Base-by-base conservation (phyloP, 805 yeast species). In the Saturnispora serradocipensis region DNA sequence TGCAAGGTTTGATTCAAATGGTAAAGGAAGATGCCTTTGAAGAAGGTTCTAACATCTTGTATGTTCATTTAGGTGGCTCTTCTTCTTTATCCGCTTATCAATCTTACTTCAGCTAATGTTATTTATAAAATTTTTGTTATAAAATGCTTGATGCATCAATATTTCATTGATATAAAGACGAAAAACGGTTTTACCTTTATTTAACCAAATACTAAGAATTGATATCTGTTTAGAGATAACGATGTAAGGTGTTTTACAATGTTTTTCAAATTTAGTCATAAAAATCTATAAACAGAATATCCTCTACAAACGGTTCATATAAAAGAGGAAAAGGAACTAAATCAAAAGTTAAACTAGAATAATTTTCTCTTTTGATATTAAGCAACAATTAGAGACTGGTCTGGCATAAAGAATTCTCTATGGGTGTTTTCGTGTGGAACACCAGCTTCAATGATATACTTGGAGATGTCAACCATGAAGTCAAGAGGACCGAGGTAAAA, bases 21-120 rank as follows among this genome's bases (percentile, higher is more conserved):
- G 55, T 62, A 18, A 58, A 54, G 42, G 64, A 66, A 53, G 59
- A 54, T 44, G 62, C 59, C 24, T 59, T 65, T 43, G 57, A 55
- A 40, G 53, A 61, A 50, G 69, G 65, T 30, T 58, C 68, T 9
- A 66, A 66, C 47, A 58, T 66, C 7, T 56, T 66, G 18, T 66
- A 58, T 43, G 66, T 57, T 45, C 69, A 66, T 44, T 57, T 66
- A 38, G 69, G 69, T 53, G 69, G 69, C 45, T 66, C 68, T 34
- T 66, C 68, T 47, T 62, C 65, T 5, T 58, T 63, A 44, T 63
- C 67, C 15, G 67, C 68, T n/a, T 64, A 64, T 48, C 50, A 60
- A 35, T 58, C 63, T 11, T 59, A 56, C 48, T 59, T 59, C 43
- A 54, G 43, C 27, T 54, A 36, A 22, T 13, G 24, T 16, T 24